Percentiles rank a stretch among this genome's conserved stretches.
Conservation (phyloP, 345 rosid species). For the Euphorbia pulcherrima region DNA sequence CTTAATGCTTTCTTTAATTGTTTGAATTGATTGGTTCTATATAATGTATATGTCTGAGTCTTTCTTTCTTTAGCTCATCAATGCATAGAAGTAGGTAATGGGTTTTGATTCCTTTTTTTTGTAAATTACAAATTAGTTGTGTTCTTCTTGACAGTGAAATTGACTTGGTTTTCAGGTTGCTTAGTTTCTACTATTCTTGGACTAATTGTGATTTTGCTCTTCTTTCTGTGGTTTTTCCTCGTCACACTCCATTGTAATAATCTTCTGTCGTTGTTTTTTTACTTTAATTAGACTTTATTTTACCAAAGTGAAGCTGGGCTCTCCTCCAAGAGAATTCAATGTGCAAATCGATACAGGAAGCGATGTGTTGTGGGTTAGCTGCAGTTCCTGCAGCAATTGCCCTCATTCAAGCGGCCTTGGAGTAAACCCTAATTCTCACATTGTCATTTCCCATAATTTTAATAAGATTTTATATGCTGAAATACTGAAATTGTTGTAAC, state of each 20-base stretch:
- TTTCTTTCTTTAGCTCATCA: background rate
- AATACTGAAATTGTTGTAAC: conserved; percentile 18
- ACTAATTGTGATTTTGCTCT: conserved; percentile 34
- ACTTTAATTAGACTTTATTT: conserved; percentile 71
- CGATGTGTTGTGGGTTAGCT: conserved; percentile 85
- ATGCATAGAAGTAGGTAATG: background rate
- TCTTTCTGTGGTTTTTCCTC: conserved; percentile 22
- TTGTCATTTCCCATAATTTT: conserved; percentile 1
- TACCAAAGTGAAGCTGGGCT: conserved; percentile 87
- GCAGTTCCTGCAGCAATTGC: conserved; percentile 74
- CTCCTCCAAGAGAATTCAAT: conserved; percentile 92
- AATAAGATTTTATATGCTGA: conserved; percentile 4
- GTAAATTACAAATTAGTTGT: background rate
- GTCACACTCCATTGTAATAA: no score
- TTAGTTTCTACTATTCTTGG: conserved; percentile 5
- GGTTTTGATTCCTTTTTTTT: background rate
- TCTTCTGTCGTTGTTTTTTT: conserved; percentile 15
- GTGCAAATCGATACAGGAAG: conserved; percentile 99
- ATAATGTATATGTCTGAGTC: background rate
- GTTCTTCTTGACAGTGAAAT: background rate
- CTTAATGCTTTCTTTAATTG: background rate
- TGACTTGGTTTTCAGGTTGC: background rate
- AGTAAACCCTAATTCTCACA: conserved; percentile 38
- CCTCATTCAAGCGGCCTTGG: conserved; percentile 89
- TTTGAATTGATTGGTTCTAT: conserved; percentile 1